These are phyloP conservation scores for Colletotrichum limetticola DNA, from an alignment of 2,329 filamentous ascomycete species.

Conservation along the genomic window DNA sequence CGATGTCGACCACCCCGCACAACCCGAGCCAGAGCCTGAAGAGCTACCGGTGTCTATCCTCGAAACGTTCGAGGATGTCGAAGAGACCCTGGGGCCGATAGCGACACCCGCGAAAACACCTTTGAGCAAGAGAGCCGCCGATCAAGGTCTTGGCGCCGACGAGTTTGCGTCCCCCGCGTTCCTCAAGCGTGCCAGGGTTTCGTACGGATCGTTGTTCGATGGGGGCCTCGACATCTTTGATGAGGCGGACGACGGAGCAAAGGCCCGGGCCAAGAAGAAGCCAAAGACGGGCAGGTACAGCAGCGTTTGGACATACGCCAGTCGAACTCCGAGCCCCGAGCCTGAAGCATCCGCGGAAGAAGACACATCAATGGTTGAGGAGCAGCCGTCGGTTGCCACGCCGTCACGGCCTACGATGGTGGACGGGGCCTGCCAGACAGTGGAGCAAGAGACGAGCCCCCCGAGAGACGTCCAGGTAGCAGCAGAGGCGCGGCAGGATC, in stretches of 20 bases:
- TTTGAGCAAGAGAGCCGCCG: slow-evolving; percentile 45
- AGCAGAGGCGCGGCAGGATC: slow-evolving; percentile 26
- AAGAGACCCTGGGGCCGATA: slow-evolving; percentile 28
- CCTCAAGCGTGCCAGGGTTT: slow-evolving; percentile 75
- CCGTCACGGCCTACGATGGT: slow-evolving; percentile 40
- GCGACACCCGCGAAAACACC: slow-evolving; percentile 7
- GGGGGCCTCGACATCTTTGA: slow-evolving; percentile 75
- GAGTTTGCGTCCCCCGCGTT: slow-evolving; percentile 85
- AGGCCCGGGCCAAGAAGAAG: slow-evolving; percentile 73
- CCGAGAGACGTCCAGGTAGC: slow-evolving; percentile 32
- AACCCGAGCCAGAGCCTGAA: slow-evolving; percentile 33
- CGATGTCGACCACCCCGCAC: slow-evolving; percentile 60
- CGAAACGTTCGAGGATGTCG: slow-evolving; percentile 37
- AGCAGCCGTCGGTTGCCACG: slow-evolving; percentile 15
- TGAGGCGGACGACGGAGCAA: slow-evolving; percentile 68
- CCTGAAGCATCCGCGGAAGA: slow-evolving; percentile 48
- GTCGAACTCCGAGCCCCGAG: slow-evolving; percentile 77
- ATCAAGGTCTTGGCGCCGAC: slow-evolving; percentile 51
- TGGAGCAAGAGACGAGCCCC: slow-evolving; percentile 38
- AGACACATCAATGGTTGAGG: slow-evolving; percentile 18
- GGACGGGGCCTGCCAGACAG: slow-evolving; percentile 46
- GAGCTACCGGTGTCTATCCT: slow-evolving; percentile 31
- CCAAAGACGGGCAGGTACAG: slow-evolving; percentile 75
- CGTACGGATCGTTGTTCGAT: slow-evolving; percentile 75
- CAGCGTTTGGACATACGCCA: slow-evolving; percentile 79